Conservation (phyloP, 257 asterid genomes). For the Anisodus acutangulus region DNA sequence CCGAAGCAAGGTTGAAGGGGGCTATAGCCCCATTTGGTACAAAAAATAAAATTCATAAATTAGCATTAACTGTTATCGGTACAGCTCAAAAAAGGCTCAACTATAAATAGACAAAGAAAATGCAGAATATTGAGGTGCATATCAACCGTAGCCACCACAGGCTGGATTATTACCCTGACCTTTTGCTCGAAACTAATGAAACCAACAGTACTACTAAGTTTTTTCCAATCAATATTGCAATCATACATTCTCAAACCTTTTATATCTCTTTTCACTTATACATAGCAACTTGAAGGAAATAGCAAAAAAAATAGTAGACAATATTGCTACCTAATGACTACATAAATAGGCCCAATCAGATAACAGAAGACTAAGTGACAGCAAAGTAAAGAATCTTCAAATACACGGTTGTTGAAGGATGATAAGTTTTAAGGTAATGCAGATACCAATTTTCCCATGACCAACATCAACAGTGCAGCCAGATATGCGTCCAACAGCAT, state of each 20-base stretch:
- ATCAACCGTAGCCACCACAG: neutral
- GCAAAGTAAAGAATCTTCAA: neutral
- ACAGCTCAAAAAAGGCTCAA: neutral
- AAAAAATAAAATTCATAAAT: neutral
- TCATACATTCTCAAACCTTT: neutral
- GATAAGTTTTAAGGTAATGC: neutral
- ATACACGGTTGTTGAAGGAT: neutral
- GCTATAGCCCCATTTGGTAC: neutral
- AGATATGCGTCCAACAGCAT: slow-evolving; percentile 94
- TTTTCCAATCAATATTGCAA: neutral
- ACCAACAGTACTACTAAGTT: neutral
- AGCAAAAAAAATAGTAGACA: neutral
- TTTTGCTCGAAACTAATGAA: neutral
- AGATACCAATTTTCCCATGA: slow-evolving; percentile 84
- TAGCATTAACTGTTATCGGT: neutral
- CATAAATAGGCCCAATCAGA: neutral
- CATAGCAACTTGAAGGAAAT: neutral
- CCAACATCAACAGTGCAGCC: slow-evolving; percentile 94
- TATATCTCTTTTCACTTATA: neutral
- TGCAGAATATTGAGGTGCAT: neutral
- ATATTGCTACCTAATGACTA: neutral
- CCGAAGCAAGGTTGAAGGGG: neutral
- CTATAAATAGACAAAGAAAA: neutral
- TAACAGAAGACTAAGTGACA: neutral
- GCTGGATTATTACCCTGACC: neutral